Evolutionary conservation across 768 basidiomycete species (phyloP).

Genomic region (Lentinula detonsa): DNA sequence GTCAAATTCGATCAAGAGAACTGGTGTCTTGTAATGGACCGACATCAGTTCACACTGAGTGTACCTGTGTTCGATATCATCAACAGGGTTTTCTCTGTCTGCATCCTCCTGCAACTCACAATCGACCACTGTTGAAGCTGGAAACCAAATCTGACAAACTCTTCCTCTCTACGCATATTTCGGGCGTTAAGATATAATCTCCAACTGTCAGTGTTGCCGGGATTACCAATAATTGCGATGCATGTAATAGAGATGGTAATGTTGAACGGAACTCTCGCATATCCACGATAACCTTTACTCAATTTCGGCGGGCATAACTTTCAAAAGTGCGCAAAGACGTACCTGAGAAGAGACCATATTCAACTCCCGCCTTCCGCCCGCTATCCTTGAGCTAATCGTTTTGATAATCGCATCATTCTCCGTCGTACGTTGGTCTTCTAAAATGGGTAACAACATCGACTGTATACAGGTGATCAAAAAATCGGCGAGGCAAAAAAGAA

Average conservation of each 20-base stretch:
- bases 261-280: conserved; percentile 96
- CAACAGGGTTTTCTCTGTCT: not conserved
- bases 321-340: conserved; percentile 3
- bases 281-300: conserved; percentile 81
- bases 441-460: conserved; percentile 87
- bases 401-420: conserved; percentile 60
- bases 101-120: conserved; percentile 50
- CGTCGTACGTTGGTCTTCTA: conserved; percentile 48
- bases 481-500: not conserved
- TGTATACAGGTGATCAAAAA: conserved; percentile 19
- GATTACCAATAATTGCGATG: conserved; percentile 70
- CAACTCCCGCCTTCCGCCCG: conserved; percentile 73
- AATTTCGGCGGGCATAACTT: not conserved
- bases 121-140: conserved; percentile 88
- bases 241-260: conserved; percentile 85
- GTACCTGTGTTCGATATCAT: conserved; percentile 49
- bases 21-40: conserved; percentile 88
- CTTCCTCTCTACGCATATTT: conserved; percentile 95
- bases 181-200: conserved; percentile 92
- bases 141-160: conserved; percentile 88
- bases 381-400: conserved; percentile 79
- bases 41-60: conserved; percentile 98
- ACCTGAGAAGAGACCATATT: conserved; percentile 63
- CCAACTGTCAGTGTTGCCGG: conserved; percentile 93
- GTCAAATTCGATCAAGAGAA: conserved; percentile 95